Base-by-base conservation (phyloP, 495 filamentous ascomycete genomes). In the Parathielavia appendiculata region DNA sequence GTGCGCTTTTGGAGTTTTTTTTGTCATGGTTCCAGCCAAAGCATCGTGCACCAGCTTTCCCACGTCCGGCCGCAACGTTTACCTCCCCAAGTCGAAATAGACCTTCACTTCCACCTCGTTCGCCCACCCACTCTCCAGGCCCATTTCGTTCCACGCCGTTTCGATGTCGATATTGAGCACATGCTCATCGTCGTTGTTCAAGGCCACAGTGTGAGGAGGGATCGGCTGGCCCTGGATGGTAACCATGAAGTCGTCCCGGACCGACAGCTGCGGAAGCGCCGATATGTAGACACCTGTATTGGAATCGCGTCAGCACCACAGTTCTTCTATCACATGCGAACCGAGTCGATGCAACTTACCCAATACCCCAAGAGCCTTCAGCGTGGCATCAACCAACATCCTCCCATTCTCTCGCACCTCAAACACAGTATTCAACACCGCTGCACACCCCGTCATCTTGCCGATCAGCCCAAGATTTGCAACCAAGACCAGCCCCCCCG, bases 391-490 rank as follows among this genome's bases (percentile, higher is more conserved):
- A 17, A 91, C 70, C 16, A 83, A 71, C 30, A 95, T 69, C 40
- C 75, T 69, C 4, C 88, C 84, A 44, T 81, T 85, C 26, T 81
- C 73, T 11, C 80, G 72, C 9, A 84, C 63, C 23, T 74, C 77
- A 14, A 83, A 78, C n/a, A 79, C 76, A 13, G 76, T 84, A 10
- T 69, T 73, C 1, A 87, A 65, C 14, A 97, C 75, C 0, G 90
- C 93, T 0, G 89, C 91, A 2, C 85, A 83, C 9, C 91, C 93
- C 3, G 91, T 90, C 86, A 97, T 95, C 69, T 96, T 95, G 16
- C 81, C 88, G 22, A 96, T 61, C 4, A 98, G 73, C 11, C 93
- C 93, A 3, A 98, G 70, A n/a, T 86, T 82, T 1, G 87, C 86
- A 13, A 89, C 61, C 56, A 63, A 64, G 5, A 76, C 73, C 30